Evolutionary conservation across 1,284 basidiomycete genomes (phyloP), one percentile per base, ranked within the genome.

Genomic region (Cystobasidium sp.): DNA sequence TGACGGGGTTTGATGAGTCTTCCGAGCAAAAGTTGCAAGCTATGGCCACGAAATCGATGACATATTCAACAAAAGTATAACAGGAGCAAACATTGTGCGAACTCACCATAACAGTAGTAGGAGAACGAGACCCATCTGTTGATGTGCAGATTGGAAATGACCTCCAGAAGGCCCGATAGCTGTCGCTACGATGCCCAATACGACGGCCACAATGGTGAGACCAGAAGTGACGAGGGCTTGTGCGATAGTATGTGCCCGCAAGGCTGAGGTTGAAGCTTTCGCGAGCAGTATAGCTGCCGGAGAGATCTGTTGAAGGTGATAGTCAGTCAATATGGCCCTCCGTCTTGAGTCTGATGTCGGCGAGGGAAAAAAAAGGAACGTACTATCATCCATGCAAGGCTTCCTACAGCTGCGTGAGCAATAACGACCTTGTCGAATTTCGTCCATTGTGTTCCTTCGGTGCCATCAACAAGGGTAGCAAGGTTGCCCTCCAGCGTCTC

Each of bases 391-490:
- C 74, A 75, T n/a, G 68, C 68, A 39, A 71, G 22, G 18, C 68
- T 75, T 9, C 74, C 74, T 6, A 75, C 14, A 14, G 69, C 63
- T 18, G 75, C 75, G 51, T 76, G 75, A 6, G 71, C 64, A 24
- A 69, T 43, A 20, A 76, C 59, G 9, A 76, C 31, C 14, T 47
- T 68, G 59, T 76, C 75, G 39, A 59, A 67, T 22, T 47, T 56
- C 10, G 75, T 68, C 65, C 58, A 74, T 56, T 56, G 37, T 5
- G 24, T 9, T 31, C n/a, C 10, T 49, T 14, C 22, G 3, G 44
- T 10, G 55, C 55, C 24, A 31, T 31, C 31, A 31, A 31, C 31
- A 31, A 31, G 31, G 7, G 16, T 56, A n/a, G 55, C 14, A 14
- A n/a, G 18, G 55, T 22, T 37, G n/a, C 3, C 14, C 14, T 56